Evolutionary conservation across 73 alveolate genomes (phyloP).

Genomic region (Paramecium primaurelia): DNA sequence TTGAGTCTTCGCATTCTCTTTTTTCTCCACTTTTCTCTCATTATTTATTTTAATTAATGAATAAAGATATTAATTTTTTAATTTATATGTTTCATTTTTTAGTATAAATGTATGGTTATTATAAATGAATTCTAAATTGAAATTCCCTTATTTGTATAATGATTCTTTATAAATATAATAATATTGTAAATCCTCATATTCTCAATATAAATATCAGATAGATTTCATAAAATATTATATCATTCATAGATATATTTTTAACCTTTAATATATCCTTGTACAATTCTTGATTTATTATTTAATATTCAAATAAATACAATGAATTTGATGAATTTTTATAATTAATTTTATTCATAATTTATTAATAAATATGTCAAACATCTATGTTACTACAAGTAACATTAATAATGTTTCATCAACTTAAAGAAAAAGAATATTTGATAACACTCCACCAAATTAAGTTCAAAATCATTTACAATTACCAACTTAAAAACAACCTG

Average conservation of each 20-base stretch:
- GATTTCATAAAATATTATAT: too few relatives aligned
- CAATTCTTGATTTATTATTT: neutral
- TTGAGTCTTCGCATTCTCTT: constrained; percentile 64
- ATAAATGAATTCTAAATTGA: too few relatives aligned
- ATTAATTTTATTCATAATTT: neutral
- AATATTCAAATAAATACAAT: neutral
- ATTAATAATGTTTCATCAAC: neutral
- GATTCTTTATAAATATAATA: neutral
- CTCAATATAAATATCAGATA: too few relatives aligned
- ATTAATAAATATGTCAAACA: neutral
- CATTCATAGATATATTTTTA: too few relatives aligned
- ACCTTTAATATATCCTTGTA: neutral
- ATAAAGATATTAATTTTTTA: neutral
- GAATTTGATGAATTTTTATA: neutral
- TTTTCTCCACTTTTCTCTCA: constrained; percentile 66
- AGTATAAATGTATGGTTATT: neutral
- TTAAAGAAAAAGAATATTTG: neutral
- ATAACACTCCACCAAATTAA: neutral
- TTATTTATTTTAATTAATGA: constrained; percentile 24
- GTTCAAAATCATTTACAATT: neutral
- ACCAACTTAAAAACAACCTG: neutral
- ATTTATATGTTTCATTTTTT: neutral
- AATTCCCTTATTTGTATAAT: neutral
- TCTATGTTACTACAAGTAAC: neutral
- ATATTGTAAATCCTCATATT: too few relatives aligned